Base-by-base conservation (phyloP, 164 flowering plant species). In the Magnolia changhungtana region DNA sequence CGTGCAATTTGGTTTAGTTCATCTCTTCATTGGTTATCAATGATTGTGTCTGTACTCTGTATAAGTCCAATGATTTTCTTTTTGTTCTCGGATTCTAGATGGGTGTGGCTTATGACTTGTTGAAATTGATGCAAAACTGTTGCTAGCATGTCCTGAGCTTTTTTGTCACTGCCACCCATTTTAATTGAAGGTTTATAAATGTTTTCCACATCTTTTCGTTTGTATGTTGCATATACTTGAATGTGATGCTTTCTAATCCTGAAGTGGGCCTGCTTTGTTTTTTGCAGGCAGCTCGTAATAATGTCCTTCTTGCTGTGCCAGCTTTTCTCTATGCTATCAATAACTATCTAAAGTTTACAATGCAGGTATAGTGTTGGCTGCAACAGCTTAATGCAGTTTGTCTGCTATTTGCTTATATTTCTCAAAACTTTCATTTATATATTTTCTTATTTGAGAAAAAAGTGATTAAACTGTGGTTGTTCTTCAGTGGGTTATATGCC, bases 221-320 rank as follows among this genome's bases (percentile, higher is more conserved):
- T 37, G 7, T 37, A 37, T 4, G 45, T 37, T 37, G 45, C 45
- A 37, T 37, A 37, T 37, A 37, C 45, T 37, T 2, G 45, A 5
- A 24, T 2, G 24, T 65, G 27, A 23, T 65, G 68, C 68, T 29
- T 65, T 65, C 31, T 65, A 9, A 65, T 24, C 29, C 37, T 65
- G 37, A 65, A 65, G 37, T 37, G 45, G 45, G 45, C 31, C 37
- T 24, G 27, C 37, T 65, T 65, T 65, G 21, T 66, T 71, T 86
- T 23, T 65, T 65, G 81, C 90, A 96, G 99, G 99, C 97, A 71
- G 99, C 99, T 81, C 95, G 99, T 61, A 96, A 82, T 89, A 96
- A 96, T 86, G 91, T 83, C 50, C 97, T 96, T 77, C 97, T 96
- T 76, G 98, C 99, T 81, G 95, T 94, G 79, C 99, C 99, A 65